Conservation (phyloP, 148 eudicot species). For the Silene uniflora region DNA sequence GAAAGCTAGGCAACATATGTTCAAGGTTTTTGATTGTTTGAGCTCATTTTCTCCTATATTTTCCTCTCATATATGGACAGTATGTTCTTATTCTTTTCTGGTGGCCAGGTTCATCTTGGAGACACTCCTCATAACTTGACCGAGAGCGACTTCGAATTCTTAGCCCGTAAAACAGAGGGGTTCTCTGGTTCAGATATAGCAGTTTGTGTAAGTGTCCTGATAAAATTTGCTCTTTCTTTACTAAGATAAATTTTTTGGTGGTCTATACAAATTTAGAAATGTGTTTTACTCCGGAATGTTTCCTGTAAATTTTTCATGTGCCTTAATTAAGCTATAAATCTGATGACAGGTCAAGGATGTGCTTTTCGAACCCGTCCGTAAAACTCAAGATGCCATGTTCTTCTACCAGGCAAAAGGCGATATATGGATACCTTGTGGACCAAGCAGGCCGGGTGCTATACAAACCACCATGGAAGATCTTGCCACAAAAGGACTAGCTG, state of each 20-base stretch:
- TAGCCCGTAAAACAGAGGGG: slow-evolving; percentile 81
- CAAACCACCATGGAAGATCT: slow-evolving; percentile 94
- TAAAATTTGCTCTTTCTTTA: neutral
- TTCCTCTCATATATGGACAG: neutral
- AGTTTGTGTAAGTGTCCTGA: slow-evolving; percentile 76
- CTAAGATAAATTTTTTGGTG: neutral
- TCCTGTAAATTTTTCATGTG: neutral
- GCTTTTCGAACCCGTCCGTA: slow-evolving; percentile 95
- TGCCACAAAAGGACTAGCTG: slow-evolving; percentile 77
- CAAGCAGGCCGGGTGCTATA: slow-evolving; percentile 80
- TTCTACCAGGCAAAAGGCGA: slow-evolving; percentile 53
- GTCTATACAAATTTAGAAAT: neutral
- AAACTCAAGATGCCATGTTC: slow-evolving; percentile 97
- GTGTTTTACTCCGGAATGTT: neutral
- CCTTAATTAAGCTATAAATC: neutral
- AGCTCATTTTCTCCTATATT: neutral
- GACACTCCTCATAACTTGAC: slow-evolving; percentile 87
- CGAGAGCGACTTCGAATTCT: slow-evolving; percentile 77
- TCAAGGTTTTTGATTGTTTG: slow-evolving; percentile 51
- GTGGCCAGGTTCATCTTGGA: slow-evolving; percentile 83
- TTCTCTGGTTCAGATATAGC: slow-evolving; percentile 95
- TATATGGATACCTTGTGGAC: slow-evolving; percentile 81
- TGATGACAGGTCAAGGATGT: slow-evolving; percentile 77
- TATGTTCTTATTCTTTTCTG: slow-evolving; percentile 7
- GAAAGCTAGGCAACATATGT: slow-evolving; percentile 97